Conservation (phyloP, 768 basidiomycete species). For the Leccinum obscurum region DNA sequence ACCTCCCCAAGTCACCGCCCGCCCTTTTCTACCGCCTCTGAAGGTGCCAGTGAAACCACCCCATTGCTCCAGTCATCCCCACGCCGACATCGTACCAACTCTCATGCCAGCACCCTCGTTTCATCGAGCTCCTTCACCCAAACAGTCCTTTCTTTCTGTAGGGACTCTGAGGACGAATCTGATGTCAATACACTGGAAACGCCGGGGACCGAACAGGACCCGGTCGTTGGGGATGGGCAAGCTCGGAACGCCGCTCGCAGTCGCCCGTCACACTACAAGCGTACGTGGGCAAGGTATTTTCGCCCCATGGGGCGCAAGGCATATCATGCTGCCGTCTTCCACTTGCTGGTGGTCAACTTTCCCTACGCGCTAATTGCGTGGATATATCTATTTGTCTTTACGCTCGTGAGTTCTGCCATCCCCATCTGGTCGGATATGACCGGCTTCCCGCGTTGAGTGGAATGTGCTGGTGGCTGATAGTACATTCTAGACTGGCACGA, state of each 20-base stretch:
- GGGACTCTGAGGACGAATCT: conserved; percentile 46
- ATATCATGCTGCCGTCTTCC: conserved; percentile 69
- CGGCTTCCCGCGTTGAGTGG: conserved; percentile 3
- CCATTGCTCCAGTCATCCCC: conserved; percentile 42
- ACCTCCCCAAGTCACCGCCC: conserved; percentile 20
- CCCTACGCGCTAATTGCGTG: conserved; percentile 78
- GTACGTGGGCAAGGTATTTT: conserved; percentile 59
- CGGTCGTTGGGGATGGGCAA: conserved; percentile 6
- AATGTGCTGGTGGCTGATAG: conserved; percentile 20
- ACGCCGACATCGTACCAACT: conserved; percentile 53
- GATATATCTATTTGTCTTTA: conserved; percentile 78
- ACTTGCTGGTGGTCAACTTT: conserved; percentile 74
- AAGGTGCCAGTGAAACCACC: conserved; percentile 46
- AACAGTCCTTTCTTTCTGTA: conserved; percentile 69
- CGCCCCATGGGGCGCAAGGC: conserved; percentile 52
- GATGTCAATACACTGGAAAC: conserved; percentile 38
- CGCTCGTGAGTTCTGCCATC: conserved; percentile 56
- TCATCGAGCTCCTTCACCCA: conserved; percentile 59
- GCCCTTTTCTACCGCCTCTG: conserved; percentile 21
- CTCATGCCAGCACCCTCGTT: conserved; percentile 52
- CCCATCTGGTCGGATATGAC: neutral
- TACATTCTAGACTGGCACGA: conserved; percentile 64
- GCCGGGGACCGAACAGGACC: conserved; percentile 20
- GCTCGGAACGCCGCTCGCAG: neutral
- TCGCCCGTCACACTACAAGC: conserved; percentile 16